Base-by-base conservation (phyloP, 176 grass and related monocot genomes). In the Elaeis guineensis region DNA sequence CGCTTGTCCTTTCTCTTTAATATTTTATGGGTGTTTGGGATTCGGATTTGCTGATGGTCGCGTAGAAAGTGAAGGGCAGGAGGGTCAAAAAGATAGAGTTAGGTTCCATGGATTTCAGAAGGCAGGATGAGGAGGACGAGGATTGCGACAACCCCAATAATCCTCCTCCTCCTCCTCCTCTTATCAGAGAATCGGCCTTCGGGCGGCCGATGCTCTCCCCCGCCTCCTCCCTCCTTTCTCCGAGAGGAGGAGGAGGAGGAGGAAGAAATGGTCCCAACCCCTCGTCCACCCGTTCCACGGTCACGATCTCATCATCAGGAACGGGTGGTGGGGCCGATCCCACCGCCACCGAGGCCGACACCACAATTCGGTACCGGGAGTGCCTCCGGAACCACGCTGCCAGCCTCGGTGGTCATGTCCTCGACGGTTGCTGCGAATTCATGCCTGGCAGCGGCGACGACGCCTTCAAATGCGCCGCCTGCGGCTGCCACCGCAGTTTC, bases 361-460 rank as follows among this genome's bases (percentile, higher is more conserved):
- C 35, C 35, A 9, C 35, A 12, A 44, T 44, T 44, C 35, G 35
- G 70, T 93, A 98, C 76, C 74, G 81, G 51, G 93, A 98, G 73
- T 92, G 93, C 82, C 76, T 83, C 32, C 69, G 73, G 12, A 98
- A 98, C 73, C 87, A 92, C 61, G 84, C 79, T 12, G 93, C 93
- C 59, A 77, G 82, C 84, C 65, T 92, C 66, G 93, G 93, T 57
- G 84, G 87, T 49, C 81, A 98, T 58, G 79, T 98, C 64, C 76
- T 98, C 19, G 93, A 98, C 52, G 93, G 93, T 49, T 98, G 93
- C 75, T 84, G 93, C 66, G 93, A 98, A 81, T 98, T 89, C 93
- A 92, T 92, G 93, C 63, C 79, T 17, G 66, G 79, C 64, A 61
- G 63, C 64, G 61, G 63, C 15, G 21, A 65, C 14, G 72, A 56